Evolutionary conservation across 306 rosid genomes (phyloP).

Genomic region (Cicer arietinum): DNA sequence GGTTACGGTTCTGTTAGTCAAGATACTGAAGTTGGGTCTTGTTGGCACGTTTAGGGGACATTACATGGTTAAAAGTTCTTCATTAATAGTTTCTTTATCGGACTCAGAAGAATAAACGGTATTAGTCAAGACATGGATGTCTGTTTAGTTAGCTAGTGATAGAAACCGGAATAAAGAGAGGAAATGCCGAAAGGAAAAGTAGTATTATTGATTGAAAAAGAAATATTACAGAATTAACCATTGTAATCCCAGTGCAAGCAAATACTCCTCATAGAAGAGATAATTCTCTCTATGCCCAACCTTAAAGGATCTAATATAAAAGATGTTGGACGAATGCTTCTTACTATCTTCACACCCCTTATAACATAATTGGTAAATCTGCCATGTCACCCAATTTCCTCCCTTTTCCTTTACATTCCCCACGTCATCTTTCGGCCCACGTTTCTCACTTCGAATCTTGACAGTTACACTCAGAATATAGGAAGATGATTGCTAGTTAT

Average conservation of each 20-base stretch:
- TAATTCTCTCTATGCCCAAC: neutral
- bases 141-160: neutral
- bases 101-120: neutral
- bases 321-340: neutral
- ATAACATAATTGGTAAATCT: neutral
- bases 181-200: no score
- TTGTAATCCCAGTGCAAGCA: neutral
- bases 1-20: slow-evolving; percentile 18
- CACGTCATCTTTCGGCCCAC: neutral
- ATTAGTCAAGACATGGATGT: slow-evolving; percentile 11
- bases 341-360: neutral
- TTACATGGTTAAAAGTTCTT: slow-evolving; percentile 29
- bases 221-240: neutral
- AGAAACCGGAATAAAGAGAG: no score
- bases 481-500: neutral
- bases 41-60: slow-evolving; percentile 21
- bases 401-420: slow-evolving; percentile 1
- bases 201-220: neutral
- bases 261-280: neutral
- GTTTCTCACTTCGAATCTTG: neutral
- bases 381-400: neutral
- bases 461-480: slow-evolving; percentile 1
- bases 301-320: neutral
- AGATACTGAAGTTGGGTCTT: slow-evolving; percentile 33
- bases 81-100: slow-evolving; percentile 23